Conservation (phyloP, 2,329 filamentous ascomycete genomes). For the Raffaelea arxii region DNA sequence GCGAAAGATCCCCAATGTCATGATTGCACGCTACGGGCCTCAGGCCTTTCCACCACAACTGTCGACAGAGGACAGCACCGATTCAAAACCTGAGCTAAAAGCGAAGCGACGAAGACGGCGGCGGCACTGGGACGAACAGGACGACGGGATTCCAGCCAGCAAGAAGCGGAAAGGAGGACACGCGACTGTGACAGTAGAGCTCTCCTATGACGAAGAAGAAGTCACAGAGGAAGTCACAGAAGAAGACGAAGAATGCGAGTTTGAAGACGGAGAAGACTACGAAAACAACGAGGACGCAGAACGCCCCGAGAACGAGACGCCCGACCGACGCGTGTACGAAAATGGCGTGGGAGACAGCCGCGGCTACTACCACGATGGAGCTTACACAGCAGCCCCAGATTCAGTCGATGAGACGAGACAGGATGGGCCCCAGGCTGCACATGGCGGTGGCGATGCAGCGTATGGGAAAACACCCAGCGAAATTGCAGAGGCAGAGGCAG, state of each 20-base stretch:
- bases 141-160: conserved; percentile 1
- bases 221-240: not conserved
- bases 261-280: conserved; percentile 15
- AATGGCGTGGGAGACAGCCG: conserved; percentile 41
- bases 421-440: not conserved
- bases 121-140: conserved; percentile 14
- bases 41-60: conserved; percentile 18
- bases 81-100: too few species aligned
- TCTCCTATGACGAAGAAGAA: conserved; percentile 20
- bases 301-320: conserved; percentile 3
- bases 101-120: conserved; percentile 10
- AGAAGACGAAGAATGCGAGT: conserved; percentile 16
- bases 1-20: conserved; percentile 59
- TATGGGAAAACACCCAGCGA: conserved; percentile 12
- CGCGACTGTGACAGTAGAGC: conserved; percentile 12
- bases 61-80: not conserved
- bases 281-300: not conserved
- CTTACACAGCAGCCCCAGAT: conserved; percentile 57
- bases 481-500: conserved; percentile 15
- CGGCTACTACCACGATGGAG: conserved; percentile 68
- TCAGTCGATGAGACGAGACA: conserved; percentile 8
- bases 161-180: conserved; percentile 5
- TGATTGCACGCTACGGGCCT: conserved; percentile 51
- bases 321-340: conserved; percentile 36
- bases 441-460: not conserved